These are phyloP conservation scores for Alternaria gansuensis DNA, from an alignment of 2,329 filamentous ascomycete genomes.

Conservation along the genomic window DNA sequence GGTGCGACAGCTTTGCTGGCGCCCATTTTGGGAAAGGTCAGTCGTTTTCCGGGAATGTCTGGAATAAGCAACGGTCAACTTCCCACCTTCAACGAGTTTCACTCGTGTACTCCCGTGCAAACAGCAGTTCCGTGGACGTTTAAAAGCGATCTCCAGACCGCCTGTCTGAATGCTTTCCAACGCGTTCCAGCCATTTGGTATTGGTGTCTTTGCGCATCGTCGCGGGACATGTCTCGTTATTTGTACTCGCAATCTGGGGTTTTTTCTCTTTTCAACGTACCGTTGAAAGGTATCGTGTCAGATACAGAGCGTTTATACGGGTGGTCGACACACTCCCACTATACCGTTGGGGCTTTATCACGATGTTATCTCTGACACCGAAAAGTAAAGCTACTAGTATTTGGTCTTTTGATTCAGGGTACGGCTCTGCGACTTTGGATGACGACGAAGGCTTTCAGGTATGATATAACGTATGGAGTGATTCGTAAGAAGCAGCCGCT, in stretches of 20 bases:
- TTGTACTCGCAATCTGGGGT: slow-evolving; percentile 8
- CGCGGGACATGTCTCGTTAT: slow-evolving; percentile 7
- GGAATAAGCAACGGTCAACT: not conserved
- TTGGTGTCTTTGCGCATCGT: slow-evolving; percentile 10
- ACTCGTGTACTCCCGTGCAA: slow-evolving; percentile 4
- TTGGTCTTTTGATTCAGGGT: slow-evolving; percentile 49
- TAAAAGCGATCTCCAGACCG: not conserved
- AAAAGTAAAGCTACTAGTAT: slow-evolving; percentile 41
- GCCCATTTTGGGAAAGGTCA: not conserved
- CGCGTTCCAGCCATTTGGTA: slow-evolving; percentile 15
- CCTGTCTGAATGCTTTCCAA: not conserved
- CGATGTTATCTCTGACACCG: slow-evolving; percentile 38
- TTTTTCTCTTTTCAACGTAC: not conserved
- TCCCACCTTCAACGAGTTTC: not conserved
- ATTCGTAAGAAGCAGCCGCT: slow-evolving; percentile 2
- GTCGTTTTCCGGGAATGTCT: not conserved
- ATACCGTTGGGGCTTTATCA: slow-evolving; percentile 12
- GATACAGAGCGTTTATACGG: not conserved
- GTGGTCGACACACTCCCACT: not conserved
- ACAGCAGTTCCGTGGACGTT: not conserved
- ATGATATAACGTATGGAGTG: not conserved
- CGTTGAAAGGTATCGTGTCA: not conserved
- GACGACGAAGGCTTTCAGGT: slow-evolving; percentile 28
- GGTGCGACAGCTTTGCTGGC: not conserved
- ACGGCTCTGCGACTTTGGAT: slow-evolving; percentile 34